Base-by-base conservation (phyloP, 768 basidiomycete species). In the Leccinum disarticulatum region DNA sequence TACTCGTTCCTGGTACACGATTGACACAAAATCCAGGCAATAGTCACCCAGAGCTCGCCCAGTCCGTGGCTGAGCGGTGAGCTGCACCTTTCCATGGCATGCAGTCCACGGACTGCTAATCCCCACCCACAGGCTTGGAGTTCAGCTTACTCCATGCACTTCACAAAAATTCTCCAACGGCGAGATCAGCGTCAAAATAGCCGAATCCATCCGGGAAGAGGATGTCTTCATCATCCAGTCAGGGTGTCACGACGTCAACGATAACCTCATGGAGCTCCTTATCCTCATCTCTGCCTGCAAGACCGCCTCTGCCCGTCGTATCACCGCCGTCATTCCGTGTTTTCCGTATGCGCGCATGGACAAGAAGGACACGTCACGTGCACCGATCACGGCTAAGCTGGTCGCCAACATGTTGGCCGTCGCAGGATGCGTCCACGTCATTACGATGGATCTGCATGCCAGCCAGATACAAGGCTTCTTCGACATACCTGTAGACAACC, bases 391-490 rank as follows among this genome's bases (percentile, higher is more conserved):
- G 5, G 95, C 96, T 50, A 99, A 99, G 77, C 84, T 99, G 56
- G 93, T 98, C 52, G 95, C 96, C 25, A 98, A 97, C 75, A 98
- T 98, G 96, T 81, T 99, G 60, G 88, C 87, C 48, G 92, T 97
- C 51, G 95, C 97, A 9, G 96, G 96, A 25, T 97, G 95, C 71
- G 96, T 98, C 76, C 96, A 98, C 71, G 90, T 99, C 69, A 98
- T 99, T 66, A 98, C 96, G n/a, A 96, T 98, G 90, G 95, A 98
- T 74, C 79, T 98, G 54, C 96, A 98, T 70, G 95, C 96, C 46
- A 91, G 90, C 68, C 96, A 98, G 78, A 98, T 98, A 61, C 96
- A 98, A 72, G 96, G 96, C 7, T 98, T 98, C 80, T 98, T 98
- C 73, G 95, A 98, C 74, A 93, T 98, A 64, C 96, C 96, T 9